A percentile compares a stretch with the other conserved stretches of the same genome.
These are phyloP conservation scores for Ogataea chonburiensis DNA, from an alignment of 805 yeast genomes.

Conservation along the genomic window DNA sequence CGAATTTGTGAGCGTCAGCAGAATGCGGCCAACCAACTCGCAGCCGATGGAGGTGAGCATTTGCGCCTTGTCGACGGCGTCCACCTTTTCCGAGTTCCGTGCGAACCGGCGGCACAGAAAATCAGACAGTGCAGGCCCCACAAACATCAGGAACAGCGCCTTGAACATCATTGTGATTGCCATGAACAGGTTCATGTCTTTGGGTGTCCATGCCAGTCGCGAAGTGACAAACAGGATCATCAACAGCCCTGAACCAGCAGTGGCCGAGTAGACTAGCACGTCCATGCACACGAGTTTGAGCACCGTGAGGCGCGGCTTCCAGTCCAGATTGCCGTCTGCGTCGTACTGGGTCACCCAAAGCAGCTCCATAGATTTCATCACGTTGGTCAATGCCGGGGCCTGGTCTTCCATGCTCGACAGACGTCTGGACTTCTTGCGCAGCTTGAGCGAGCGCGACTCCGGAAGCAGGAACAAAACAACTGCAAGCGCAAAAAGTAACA, in stretches of 20 bases:
- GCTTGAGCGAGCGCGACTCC: slow-evolving; percentile 61
- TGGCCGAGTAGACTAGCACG: slow-evolving; percentile 39
- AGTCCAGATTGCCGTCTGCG: slow-evolving; percentile 26
- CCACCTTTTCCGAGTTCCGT: slow-evolving; percentile 45
- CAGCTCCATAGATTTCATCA: slow-evolving; percentile 46
- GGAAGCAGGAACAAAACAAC: slow-evolving; percentile 44
- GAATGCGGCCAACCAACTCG: slow-evolving; percentile 40
- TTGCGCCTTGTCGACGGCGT: slow-evolving; percentile 35
- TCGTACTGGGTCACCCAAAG: slow-evolving; percentile 50
- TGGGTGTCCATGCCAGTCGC: slow-evolving; percentile 52
- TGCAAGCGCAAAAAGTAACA: slow-evolving; percentile 28
- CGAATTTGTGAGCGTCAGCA: slow-evolving; percentile 34
- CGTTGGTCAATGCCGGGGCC: slow-evolving; percentile 28
- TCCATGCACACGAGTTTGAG: slow-evolving; percentile 51
- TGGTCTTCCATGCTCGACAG: slow-evolving; percentile 17
- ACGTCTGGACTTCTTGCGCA: slow-evolving; percentile 51
- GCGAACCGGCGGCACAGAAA: slow-evolving; percentile 37
- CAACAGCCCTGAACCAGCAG: slow-evolving; percentile 41
- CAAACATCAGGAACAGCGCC: slow-evolving; percentile 46
- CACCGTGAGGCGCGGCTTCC: slow-evolving; percentile 44
- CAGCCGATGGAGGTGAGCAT: slow-evolving; percentile 34
- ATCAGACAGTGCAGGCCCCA: slow-evolving; percentile 50
- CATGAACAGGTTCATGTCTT: slow-evolving; percentile 53
- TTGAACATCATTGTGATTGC: slow-evolving; percentile 50
- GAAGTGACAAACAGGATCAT: slow-evolving; percentile 53